phyloP scores from a whole-genome alignment of 2,329 filamentous ascomycete species.

The Blastomyces silverae region DNA sequence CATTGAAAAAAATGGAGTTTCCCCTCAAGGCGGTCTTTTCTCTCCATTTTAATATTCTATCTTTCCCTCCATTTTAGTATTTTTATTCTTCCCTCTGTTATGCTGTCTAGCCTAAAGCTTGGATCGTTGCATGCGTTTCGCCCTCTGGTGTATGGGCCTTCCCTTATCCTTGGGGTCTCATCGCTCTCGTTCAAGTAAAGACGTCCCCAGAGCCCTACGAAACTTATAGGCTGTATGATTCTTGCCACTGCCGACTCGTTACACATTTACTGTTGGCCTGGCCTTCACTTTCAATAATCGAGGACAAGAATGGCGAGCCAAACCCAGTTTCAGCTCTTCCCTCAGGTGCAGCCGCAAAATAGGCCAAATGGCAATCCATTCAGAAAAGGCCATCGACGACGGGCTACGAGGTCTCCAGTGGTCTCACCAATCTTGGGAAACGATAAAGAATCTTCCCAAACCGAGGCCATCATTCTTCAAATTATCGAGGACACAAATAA shows the following conservation, averaged over 20 bases:
- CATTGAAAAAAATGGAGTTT: slow-evolving; percentile 1
- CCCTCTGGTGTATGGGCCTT: neutral
- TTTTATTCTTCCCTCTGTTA: neutral
- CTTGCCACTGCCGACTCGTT: slow-evolving; percentile 2
- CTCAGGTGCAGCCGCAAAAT: slow-evolving; percentile 30
- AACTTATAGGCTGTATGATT: neutral
- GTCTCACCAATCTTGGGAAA: slow-evolving; percentile 30
- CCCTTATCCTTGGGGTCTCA: neutral
- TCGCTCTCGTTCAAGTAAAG: slow-evolving; percentile 1
- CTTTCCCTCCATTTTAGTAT: neutral
- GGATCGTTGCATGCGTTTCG: neutral
- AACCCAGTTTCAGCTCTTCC: slow-evolving; percentile 38
- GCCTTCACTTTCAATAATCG: slow-evolving; percentile 13
- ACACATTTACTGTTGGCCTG: slow-evolving; percentile 3
- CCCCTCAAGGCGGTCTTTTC: neutral
- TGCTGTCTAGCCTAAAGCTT: neutral
- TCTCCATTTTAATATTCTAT: slow-evolving; percentile 9
- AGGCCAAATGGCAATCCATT: slow-evolving; percentile 33
- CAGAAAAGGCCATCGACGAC: slow-evolving; percentile 27
- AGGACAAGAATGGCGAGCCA: slow-evolving; percentile 16
- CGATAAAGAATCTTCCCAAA: slow-evolving; percentile 24
- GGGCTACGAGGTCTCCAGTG: slow-evolving; percentile 23
- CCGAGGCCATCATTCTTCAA: slow-evolving; percentile 35
- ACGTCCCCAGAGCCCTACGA: neutral
- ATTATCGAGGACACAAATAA: slow-evolving; percentile 35